These are phyloP conservation scores for Yarrowia sp. DNA, from an alignment of 805 yeast species.

Conservation along the genomic window DNA sequence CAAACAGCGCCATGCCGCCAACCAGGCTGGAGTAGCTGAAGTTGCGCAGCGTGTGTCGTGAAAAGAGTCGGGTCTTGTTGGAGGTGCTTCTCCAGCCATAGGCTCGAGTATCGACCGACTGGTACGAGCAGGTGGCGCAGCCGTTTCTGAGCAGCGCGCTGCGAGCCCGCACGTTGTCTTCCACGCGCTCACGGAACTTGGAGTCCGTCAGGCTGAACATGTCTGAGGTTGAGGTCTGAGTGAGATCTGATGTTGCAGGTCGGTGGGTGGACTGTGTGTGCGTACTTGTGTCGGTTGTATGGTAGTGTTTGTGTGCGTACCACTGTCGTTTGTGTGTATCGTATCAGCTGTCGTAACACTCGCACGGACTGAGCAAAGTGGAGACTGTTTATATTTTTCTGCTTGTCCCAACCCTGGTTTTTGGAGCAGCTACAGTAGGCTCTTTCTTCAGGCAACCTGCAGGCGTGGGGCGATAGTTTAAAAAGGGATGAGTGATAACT, in stretches of 20 bases:
- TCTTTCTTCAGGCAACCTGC: not conserved
- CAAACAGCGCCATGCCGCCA: constrained; percentile 15
- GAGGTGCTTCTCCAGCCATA: constrained; percentile 11
- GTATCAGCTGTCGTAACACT: not conserved
- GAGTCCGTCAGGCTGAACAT: constrained; percentile 6
- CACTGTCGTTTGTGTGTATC: not conserved
- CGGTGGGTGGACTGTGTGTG: not conserved
- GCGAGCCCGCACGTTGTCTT: constrained; percentile 10
- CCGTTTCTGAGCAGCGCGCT: not conserved
- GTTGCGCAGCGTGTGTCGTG: not conserved
- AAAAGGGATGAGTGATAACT: not conserved
- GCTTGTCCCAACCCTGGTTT: not conserved
- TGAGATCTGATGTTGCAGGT: too few species aligned
- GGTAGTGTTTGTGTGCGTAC: not conserved
- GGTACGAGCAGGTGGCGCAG: constrained; percentile 16
- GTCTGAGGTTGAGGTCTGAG: not conserved
- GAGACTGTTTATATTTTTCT: not conserved
- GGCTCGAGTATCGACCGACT: not conserved
- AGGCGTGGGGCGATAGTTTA: constrained; percentile 20
- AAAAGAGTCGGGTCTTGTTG: not conserved
- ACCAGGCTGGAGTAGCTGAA: not conserved
- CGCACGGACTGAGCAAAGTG: too few species aligned
- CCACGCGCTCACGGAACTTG: constrained; percentile 12
- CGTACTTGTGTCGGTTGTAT: not conserved
- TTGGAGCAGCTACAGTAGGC: not conserved